Percentiles rank a stretch among this genome's conserved stretches.
Evolutionary conservation across 805 yeast species (phyloP).

Genomic region (Pichia manshurica): DNA sequence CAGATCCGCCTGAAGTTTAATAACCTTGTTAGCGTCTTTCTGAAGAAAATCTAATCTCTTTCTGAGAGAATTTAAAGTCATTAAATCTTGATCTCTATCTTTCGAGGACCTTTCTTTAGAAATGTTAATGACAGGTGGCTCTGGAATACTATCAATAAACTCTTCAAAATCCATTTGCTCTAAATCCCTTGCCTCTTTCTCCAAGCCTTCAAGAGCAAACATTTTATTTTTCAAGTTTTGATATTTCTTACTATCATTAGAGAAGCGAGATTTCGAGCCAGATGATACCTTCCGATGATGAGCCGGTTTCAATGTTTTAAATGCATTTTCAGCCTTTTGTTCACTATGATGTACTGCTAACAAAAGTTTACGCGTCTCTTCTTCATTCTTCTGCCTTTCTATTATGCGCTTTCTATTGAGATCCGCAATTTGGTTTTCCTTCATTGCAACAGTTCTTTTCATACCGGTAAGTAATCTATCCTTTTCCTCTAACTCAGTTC

Average conservation of each 20-base stretch:
- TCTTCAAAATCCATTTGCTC: constrained; percentile 81
- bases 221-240: constrained; percentile 9
- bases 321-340: constrained; percentile 18
- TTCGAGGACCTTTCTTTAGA: constrained; percentile 2
- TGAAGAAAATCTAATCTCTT: constrained; percentile 57
- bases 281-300: not conserved
- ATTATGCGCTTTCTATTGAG: constrained; percentile 50
- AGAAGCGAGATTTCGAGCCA: constrained; percentile 4
- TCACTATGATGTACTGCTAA: constrained; percentile 55
- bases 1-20: constrained; percentile 51
- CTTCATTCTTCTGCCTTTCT: constrained; percentile 71
- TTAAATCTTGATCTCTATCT: constrained; percentile 44
- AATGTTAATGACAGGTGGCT: constrained; percentile 4
- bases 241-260: constrained; percentile 5
- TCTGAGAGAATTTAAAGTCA: constrained; percentile 49
- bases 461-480: constrained; percentile 52
- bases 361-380: constrained; percentile 69
- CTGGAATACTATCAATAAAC: constrained; percentile 16
- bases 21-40: constrained; percentile 68
- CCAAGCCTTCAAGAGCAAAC: constrained; percentile 36
- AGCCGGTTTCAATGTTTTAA: constrained; percentile 19
- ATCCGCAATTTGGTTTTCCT: constrained; percentile 58
- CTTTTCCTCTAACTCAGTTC: constrained; percentile 58
- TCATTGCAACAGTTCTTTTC: constrained; percentile 54
- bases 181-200: constrained; percentile 75